A percentile compares a stretch with the other conserved stretches of the same genome.
Evolutionary conservation across 306 rosid genomes (phyloP).

Genomic region (Macrotyloma uniflorum): DNA sequence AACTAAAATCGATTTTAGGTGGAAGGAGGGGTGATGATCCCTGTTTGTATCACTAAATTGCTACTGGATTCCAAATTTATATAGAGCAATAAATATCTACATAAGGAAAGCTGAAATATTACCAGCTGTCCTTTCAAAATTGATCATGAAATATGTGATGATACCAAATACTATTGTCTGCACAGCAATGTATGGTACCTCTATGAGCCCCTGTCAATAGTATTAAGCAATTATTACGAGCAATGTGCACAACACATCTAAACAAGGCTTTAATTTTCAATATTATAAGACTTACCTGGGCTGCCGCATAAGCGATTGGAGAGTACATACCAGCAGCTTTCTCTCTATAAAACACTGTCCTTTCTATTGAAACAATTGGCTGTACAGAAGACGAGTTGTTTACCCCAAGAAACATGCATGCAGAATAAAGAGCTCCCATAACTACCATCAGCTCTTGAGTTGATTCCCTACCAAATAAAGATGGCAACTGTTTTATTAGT

Average conservation of each 20-base stretch:
- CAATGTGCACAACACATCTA: neutral
- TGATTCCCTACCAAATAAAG: conserved; percentile 52
- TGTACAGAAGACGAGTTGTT: conserved; percentile 88
- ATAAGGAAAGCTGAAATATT: conserved; percentile 32
- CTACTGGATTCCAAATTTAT: neutral
- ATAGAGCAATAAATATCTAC: neutral
- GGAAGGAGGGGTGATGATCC: neutral
- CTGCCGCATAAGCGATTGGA: conserved; percentile 80
- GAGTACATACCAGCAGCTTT: conserved; percentile 94
- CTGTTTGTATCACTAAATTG: neutral
- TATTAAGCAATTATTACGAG: conserved; percentile 9
- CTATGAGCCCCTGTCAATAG: conserved; percentile 75
- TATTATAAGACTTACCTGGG: conserved; percentile 59
- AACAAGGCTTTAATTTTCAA: neutral
- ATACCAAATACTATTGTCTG: conserved; percentile 75
- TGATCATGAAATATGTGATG: conserved; percentile 81
- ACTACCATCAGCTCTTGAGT: conserved; percentile 64
- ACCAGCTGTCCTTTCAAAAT: conserved; percentile 71
- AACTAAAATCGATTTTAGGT: neutral
- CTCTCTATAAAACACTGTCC: conserved; percentile 90
- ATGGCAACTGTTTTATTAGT: conserved; percentile 12
- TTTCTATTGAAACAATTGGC: conserved; percentile 91
- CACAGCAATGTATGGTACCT: conserved; percentile 78
- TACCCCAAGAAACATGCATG: conserved; percentile 83
- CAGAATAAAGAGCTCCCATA: conserved; percentile 87